phyloP scores from a whole-genome alignment of 441 rosid species.

The Omphalea diandra region DNA sequence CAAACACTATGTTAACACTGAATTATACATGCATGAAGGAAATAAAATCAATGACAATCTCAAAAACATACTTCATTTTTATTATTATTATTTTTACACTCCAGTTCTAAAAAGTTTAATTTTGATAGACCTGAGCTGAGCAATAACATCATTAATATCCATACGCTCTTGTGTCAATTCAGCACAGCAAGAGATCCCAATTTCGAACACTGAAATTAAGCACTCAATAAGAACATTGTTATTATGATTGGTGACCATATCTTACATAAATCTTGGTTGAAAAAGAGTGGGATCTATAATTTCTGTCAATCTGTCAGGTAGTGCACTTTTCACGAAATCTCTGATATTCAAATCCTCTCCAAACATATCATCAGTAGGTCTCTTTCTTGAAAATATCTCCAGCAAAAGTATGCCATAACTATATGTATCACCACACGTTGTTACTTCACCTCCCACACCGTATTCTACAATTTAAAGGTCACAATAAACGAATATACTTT shows the following conservation, averaged over 20 bases:
- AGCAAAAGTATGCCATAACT: neutral
- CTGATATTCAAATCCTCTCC: neutral
- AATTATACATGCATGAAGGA: too few relatives aligned
- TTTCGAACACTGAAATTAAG: neutral
- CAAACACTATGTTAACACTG: too few relatives aligned
- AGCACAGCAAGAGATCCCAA: neutral
- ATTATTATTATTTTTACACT: neutral
- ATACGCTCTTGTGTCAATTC: neutral
- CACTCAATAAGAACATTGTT: neutral
- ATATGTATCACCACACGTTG: neutral
- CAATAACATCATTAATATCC: neutral
- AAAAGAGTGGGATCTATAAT: neutral
- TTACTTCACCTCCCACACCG: neutral
- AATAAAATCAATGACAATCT: too few relatives aligned
- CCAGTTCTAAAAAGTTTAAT: too few relatives aligned
- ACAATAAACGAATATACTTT: neutral
- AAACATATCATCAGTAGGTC: neutral
- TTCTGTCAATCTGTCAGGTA: neutral
- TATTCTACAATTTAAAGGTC: neutral
- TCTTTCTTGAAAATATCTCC: neutral
- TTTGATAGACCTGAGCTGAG: neutral
- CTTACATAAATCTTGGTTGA: too few relatives aligned
- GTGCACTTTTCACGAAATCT: neutral
- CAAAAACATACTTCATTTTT: neutral
- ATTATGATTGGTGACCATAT: neutral